Conservation (phyloP, 805 yeast genomes). For the Naumovozyma dairenensis region DNA sequence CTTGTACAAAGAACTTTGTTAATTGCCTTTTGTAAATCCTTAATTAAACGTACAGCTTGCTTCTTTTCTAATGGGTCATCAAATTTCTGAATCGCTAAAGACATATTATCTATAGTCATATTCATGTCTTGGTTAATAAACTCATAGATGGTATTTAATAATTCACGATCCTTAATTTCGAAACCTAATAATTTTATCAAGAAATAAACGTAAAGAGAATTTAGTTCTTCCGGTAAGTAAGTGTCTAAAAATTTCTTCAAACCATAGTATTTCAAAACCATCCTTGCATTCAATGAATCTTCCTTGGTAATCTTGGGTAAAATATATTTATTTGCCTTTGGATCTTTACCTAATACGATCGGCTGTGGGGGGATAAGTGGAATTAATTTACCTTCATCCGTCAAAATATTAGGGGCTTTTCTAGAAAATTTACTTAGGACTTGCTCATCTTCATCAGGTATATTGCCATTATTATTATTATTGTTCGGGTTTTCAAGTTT, state of each 20-base stretch:
- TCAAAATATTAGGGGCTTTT: background rate
- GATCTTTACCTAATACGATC: constrained; percentile 18
- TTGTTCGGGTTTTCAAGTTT: constrained; percentile 1
- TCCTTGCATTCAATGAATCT: constrained; percentile 38
- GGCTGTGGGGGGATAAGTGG: constrained; percentile 22
- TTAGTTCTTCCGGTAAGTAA: constrained; percentile 52
- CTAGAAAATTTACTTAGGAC: background rate
- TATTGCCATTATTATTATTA: background rate
- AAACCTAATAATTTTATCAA: constrained; percentile 60
- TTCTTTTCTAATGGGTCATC: constrained; percentile 34
- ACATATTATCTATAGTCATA: background rate
- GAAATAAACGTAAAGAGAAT: constrained; percentile 44
- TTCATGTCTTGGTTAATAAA: constrained; percentile 1
- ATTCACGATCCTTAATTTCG: constrained; percentile 26
- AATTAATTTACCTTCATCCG: background rate
- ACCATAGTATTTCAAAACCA: constrained; percentile 51
- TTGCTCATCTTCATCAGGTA: background rate
- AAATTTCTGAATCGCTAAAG: constrained; percentile 14
- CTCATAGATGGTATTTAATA: constrained; percentile 25
- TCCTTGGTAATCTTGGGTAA: constrained; percentile 34
- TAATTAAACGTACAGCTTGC: constrained; percentile 38
- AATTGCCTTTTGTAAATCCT: constrained; percentile 52
- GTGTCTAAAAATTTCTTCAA: constrained; percentile 46
- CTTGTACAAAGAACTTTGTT: constrained; percentile 50
- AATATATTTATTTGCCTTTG: constrained; percentile 24